Conservation (phyloP, 306 rosid species). For the Corylus americana region DNA sequence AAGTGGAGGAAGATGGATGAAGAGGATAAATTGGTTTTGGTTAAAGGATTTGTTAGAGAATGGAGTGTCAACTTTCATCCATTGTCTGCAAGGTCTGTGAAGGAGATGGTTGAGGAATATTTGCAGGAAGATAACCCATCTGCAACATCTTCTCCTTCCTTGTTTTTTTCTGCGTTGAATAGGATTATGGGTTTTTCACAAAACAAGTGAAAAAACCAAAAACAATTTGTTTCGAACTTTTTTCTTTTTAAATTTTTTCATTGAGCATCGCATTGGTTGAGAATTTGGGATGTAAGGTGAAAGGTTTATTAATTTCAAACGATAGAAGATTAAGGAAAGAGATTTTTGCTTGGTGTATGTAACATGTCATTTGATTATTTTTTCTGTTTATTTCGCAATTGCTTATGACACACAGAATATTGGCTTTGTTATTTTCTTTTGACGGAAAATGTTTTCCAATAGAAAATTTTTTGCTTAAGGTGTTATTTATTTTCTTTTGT, state of each 20-base stretch:
- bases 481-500: too few species aligned
- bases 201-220: slow-evolving; percentile 4
- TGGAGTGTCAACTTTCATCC: slow-evolving; percentile 79
- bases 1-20: slow-evolving; percentile 63
- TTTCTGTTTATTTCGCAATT: not conserved
- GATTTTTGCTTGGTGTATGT: not conserved
- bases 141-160: slow-evolving; percentile 23
- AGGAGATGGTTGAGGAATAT: slow-evolving; percentile 73
- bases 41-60: slow-evolving; percentile 51
- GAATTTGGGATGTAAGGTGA: not conserved
- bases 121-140: slow-evolving; percentile 39
- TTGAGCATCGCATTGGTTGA: not conserved
- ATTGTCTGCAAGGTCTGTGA: slow-evolving; percentile 63
- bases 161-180: slow-evolving; percentile 41
- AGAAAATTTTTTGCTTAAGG: too few species aligned
- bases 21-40: slow-evolving; percentile 53
- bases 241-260: not conserved
- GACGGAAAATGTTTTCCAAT: too few species aligned
- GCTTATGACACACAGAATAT: too few species aligned
- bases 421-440: too few species aligned
- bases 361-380: not conserved
- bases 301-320: not conserved
- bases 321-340: not conserved
- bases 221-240: not conserved
- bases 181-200: slow-evolving; percentile 56